Conservation (phyloP, 108 stramenopile species). For the Nannochloropsis salina region DNA sequence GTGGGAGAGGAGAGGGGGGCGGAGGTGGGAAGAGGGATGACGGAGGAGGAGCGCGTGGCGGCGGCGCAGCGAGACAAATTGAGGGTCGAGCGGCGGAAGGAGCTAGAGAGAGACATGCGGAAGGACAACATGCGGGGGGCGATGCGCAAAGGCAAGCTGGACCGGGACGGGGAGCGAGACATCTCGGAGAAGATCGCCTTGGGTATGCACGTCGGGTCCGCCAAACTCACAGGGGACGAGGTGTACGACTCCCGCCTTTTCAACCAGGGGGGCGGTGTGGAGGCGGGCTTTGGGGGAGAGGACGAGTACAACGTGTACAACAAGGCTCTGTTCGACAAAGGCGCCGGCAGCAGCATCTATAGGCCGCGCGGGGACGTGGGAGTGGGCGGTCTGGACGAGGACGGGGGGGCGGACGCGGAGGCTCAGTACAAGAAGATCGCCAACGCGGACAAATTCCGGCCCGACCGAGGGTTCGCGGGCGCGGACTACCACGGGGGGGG, state of each 20-base stretch:
- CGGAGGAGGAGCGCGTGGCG: conserved; percentile 68
- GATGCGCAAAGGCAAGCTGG: conserved; percentile 72
- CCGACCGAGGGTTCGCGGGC: conserved; percentile 52
- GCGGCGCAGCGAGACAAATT: conserved; percentile 81
- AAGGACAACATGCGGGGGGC: conserved; percentile 66
- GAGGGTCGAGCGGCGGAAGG: conserved; percentile 74
- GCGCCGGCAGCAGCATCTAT: conserved; percentile 77
- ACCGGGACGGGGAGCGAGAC: conserved; percentile 77
- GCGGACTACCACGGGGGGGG: conserved; percentile 26
- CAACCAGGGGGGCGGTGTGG: conserved; percentile 87
- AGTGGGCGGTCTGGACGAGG: conserved; percentile 37
- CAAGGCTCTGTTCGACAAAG: conserved; percentile 86
- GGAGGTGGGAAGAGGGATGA: conserved; percentile 41
- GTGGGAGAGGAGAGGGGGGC: conserved; percentile 21
- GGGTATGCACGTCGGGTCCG: conserved; percentile 84
- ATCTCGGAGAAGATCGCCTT: conserved; percentile 95
- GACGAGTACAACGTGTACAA: conserved; percentile 93
- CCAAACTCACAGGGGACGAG: conserved; percentile 46
- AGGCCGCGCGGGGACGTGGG: conserved; percentile 58
- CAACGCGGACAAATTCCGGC: conserved; percentile 43
- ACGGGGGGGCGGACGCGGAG: conserved; percentile 23
- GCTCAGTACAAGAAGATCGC: conserved; percentile 35
- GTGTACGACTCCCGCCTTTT: conserved; percentile 84
- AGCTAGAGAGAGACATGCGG: conserved; percentile 88
- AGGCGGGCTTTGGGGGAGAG: conserved; percentile 91